Percentiles rank a stretch among this genome's conserved stretches.
Conservation (phyloP, 495 filamentous ascomycete genomes). For the Aspergillus sclerotiicarbonarius region DNA sequence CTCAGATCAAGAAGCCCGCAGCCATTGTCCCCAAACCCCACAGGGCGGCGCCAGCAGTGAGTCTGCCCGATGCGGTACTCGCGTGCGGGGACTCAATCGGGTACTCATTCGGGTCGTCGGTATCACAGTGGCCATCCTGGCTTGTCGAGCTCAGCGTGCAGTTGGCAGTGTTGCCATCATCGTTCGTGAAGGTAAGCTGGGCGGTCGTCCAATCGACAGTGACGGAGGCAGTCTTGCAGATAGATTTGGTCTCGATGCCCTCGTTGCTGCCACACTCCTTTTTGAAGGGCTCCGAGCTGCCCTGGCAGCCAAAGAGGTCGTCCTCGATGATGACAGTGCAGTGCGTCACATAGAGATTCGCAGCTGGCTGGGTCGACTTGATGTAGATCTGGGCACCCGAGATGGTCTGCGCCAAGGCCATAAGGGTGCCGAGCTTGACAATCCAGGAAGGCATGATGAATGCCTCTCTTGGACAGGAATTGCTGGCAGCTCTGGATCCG, state of each 20-base stretch:
- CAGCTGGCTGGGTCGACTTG: constrained; percentile 16
- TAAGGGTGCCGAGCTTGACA: constrained; percentile 14
- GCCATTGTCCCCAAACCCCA: constrained; percentile 10
- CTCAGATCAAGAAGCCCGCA: constrained; percentile 11
- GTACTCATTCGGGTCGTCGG: constrained; percentile 9
- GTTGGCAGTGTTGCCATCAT: constrained; percentile 11
- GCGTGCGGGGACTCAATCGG: not conserved
- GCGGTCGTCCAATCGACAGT: constrained; percentile 15
- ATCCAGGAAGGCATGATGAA: constrained; percentile 14
- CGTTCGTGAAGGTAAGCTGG: constrained; percentile 1
- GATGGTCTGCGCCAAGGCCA: constrained; percentile 15
- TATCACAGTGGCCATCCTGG: constrained; percentile 10
- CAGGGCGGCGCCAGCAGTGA: constrained; percentile 3
- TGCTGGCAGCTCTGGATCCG: not conserved
- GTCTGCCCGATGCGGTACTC: not conserved
- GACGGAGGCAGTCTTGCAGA: constrained; percentile 9
- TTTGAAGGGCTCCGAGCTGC: constrained; percentile 14
- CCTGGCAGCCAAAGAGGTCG: constrained; percentile 14
- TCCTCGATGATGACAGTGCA: constrained; percentile 18
- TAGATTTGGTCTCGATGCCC: constrained; percentile 7
- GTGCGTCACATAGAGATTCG: constrained; percentile 15
- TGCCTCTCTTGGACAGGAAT: not conserved
- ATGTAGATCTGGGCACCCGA: constrained; percentile 12
- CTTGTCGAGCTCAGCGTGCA: constrained; percentile 11
- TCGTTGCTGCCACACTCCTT: constrained; percentile 12